phyloP scores from a whole-genome alignment of 306 rosid species.

The Trifolium repens region DNA sequence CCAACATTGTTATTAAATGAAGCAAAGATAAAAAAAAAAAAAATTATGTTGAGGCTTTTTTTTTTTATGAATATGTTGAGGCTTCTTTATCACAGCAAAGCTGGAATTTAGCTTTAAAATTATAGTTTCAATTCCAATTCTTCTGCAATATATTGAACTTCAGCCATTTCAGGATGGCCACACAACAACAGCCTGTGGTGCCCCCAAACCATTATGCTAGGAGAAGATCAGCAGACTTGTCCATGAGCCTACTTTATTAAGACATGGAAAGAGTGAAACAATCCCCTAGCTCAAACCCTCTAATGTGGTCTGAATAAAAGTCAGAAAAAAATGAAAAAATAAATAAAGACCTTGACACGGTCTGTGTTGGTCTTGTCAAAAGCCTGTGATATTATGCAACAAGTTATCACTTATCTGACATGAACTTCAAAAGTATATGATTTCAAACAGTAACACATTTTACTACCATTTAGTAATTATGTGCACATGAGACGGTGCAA shows the following conservation, averaged over 20 bases:
- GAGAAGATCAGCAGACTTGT: background rate
- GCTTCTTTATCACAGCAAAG: conserved; percentile 1
- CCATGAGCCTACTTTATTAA: too few species aligned
- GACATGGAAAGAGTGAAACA: too few species aligned
- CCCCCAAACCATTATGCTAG: conserved; percentile 18
- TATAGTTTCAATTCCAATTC: conserved; percentile 14
- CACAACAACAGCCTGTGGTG: conserved; percentile 25
- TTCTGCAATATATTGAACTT: conserved; percentile 11
- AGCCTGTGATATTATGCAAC: background rate
- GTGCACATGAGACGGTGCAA: conserved; percentile 34
- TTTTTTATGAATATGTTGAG: too few species aligned
- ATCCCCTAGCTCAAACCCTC: too few species aligned
- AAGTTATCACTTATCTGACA: conserved; percentile 17
- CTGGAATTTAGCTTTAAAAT: conserved; percentile 20
- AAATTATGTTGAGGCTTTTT: conserved; percentile 9
- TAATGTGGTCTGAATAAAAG: too few species aligned
- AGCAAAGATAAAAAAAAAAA: background rate
- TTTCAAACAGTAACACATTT: conserved; percentile 5
- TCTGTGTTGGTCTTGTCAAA: too few species aligned
- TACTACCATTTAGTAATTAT: conserved; percentile 22
- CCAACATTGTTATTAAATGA: conserved; percentile 13
- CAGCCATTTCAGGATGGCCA: conserved; percentile 21
- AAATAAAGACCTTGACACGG: too few species aligned
- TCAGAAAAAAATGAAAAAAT: too few species aligned
- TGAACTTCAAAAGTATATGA: conserved; percentile 30